Percentiles rank a stretch among this genome's conserved stretches.
These are phyloP conservation scores for Pholiota molesta DNA, from an alignment of 768 basidiomycete species.

Conservation along the genomic window DNA sequence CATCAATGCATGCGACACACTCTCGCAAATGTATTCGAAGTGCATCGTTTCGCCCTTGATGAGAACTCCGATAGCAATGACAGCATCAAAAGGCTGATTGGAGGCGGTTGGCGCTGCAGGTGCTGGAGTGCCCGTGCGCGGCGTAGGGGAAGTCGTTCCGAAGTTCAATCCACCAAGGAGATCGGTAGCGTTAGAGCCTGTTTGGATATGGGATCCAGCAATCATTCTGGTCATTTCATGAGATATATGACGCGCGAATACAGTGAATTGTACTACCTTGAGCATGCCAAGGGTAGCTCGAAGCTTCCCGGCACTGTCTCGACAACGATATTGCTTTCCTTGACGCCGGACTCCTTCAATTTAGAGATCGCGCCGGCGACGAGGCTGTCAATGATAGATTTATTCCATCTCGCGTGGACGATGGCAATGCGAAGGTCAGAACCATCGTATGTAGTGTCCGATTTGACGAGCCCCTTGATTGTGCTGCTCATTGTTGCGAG, in stretches of 20 bases:
- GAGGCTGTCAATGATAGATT: constrained; percentile 81
- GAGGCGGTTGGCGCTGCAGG: constrained; percentile 38
- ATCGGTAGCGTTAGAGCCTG: constrained; percentile 77
- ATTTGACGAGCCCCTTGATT: constrained; percentile 78
- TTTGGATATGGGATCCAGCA: constrained; percentile 82
- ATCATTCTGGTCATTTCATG: constrained; percentile 67
- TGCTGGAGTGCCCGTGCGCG: constrained; percentile 58
- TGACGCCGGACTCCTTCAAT: constrained; percentile 85
- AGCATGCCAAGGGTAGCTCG: constrained; percentile 88
- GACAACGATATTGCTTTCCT: constrained; percentile 85
- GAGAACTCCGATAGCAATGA: constrained; percentile 96
- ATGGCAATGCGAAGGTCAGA: constrained; percentile 84
- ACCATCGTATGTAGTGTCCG: constrained; percentile 72
- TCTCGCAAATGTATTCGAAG: constrained; percentile 98
- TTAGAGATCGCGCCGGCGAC: constrained; percentile 78
- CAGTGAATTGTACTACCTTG: constrained; percentile 54
- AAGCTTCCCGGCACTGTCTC: constrained; percentile 95
- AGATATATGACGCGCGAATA: constrained; percentile 7
- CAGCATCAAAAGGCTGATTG: constrained; percentile 84
- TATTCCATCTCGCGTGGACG: constrained; percentile 97
- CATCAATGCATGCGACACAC: constrained; percentile 94
- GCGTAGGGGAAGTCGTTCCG: constrained; percentile 31
- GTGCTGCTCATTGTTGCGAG: constrained; percentile 48
- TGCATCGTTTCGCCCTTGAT: constrained; percentile 99
- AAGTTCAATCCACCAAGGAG: constrained; percentile 70